Percentiles rank a stretch among this genome's conserved stretches.
Evolutionary conservation across 306 rosid species (phyloP).

Genomic region (Boehmeria nivea): DNA sequence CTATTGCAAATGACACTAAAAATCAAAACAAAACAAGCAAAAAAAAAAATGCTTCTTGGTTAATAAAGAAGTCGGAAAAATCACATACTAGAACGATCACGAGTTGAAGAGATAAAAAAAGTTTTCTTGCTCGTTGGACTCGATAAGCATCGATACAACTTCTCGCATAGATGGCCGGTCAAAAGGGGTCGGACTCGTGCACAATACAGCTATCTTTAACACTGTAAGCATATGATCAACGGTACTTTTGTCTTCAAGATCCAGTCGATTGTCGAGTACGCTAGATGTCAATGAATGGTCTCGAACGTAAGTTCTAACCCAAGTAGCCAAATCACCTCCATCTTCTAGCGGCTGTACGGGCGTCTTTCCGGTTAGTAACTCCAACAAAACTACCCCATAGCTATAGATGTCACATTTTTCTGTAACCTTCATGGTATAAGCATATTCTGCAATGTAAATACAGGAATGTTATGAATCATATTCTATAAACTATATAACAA

Average conservation of each 20-base stretch:
- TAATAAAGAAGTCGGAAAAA: conserved; percentile 18
- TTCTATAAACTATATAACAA: too few relatives aligned
- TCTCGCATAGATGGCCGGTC: conserved; percentile 81
- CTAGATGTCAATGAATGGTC: conserved; percentile 48
- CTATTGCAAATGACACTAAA: conserved; percentile 23
- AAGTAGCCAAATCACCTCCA: conserved; percentile 89
- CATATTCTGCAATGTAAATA: conserved; percentile 63
- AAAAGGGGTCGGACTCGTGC: conserved; percentile 60
- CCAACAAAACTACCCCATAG: conserved; percentile 91
- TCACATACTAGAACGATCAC: conserved; percentile 35
- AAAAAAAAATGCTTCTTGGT: conserved; percentile 11
- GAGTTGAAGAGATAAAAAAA: conserved; percentile 37
- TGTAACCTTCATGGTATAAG: conserved; percentile 93
- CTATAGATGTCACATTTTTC: conserved; percentile 96
- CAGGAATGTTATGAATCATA: too few relatives aligned
- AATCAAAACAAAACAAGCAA: conserved; percentile 24
- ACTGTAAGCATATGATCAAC: conserved; percentile 76
- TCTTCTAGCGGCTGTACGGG: conserved; percentile 88
- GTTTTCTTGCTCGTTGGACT: conserved; percentile 57
- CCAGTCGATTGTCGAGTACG: conserved; percentile 64
- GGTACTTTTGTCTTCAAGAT: conserved; percentile 51
- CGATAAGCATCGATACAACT: conserved; percentile 76
- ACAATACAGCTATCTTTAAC: conserved; percentile 64
- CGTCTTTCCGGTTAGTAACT: conserved; percentile 77
- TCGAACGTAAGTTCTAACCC: conserved; percentile 52